Base-by-base conservation (phyloP, 148 eudicot species). In the Pharnaceum exiguum region DNA sequence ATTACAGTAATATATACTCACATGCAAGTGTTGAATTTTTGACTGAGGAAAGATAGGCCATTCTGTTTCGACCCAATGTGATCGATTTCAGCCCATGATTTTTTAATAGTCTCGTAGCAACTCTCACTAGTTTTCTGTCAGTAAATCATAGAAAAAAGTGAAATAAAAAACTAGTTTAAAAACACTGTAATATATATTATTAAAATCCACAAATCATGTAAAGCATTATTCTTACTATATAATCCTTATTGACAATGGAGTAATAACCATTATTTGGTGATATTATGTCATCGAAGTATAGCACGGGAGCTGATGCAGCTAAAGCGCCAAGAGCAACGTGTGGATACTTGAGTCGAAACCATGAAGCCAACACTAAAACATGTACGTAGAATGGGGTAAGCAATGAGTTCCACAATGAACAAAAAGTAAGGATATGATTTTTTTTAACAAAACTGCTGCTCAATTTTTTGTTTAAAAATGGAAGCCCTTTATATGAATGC, bases 271-370 rank as follows among this genome's bases (percentile, higher is more conserved):
- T 44, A 62, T 62, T 62, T n/a, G 57, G 46, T 6, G 62, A 51
- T 47, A 69, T 55, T 21, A 69, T 62, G 45, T 69, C 17, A 21
- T 69, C 73, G 32, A 69, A 69, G 42, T 47, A 69, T 1, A 49
- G 40, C 22, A 69, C 55, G 0, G 73, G 68, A 24, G 73, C 73
- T 2, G 73, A 62, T 6, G 73, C 47, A 27, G 73, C 68, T 28
- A 69, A 26, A 21, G 68, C 73, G 17, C 73, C 73, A 17, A 62
- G 16, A 11, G 63, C 73, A 48, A 69, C 23, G 25, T 69, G 73
- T 5, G 73, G 73, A 48, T 69, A 69, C 58, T 69, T 69, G 22
- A 69, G 68, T 22, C 73, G 62, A 18, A 69, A 62, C 73, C 73
- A 69, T 40, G 73, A 46, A 22, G 63, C 68, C 7, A 69, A n/a